Percentiles rank a stretch among this genome's conserved stretches.
Evolutionary conservation across 352 stramenopile species (phyloP).

Genomic region (Thalassiosira livingstoniorum): DNA sequence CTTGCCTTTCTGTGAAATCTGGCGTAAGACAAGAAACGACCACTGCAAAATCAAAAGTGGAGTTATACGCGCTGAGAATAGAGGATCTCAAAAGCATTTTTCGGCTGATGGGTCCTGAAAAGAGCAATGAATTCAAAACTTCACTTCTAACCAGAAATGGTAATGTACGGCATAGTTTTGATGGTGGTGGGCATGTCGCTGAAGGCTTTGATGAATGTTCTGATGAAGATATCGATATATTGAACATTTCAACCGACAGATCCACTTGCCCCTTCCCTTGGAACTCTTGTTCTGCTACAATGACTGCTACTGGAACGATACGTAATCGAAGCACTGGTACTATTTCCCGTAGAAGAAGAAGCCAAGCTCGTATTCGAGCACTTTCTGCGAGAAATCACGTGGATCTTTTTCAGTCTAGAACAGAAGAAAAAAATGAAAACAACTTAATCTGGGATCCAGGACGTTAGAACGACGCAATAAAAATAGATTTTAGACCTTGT

Average conservation of each 20-base stretch:
- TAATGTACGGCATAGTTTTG: conserved; percentile 61
- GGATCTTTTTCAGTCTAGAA: too few species aligned
- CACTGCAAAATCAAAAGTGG: conserved; percentile 46
- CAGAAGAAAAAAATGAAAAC: too few species aligned
- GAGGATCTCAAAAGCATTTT: conserved; percentile 65
- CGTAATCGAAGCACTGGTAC: too few species aligned
- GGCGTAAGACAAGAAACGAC: conserved; percentile 73
- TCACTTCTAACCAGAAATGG: conserved; percentile 56
- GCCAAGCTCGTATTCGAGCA: neutral
- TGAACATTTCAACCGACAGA: neutral
- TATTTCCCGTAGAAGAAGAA: conserved; percentile 3
- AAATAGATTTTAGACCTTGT: too few species aligned
- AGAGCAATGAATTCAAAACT: conserved; percentile 35
- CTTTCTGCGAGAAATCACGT: too few species aligned
- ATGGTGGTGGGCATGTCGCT: conserved; percentile 10
- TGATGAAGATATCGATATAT: neutral
- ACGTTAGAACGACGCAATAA: too few species aligned
- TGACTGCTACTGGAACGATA: too few species aligned
- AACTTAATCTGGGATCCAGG: too few species aligned
- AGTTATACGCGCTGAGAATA: conserved; percentile 64
- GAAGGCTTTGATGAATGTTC: neutral
- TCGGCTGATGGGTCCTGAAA: conserved; percentile 44
- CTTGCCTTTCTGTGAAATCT: conserved; percentile 65
- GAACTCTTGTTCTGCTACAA: too few species aligned
- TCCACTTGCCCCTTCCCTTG: neutral